A percentile compares a stretch with the other conserved stretches of the same genome.
These are phyloP conservation scores for Lenwebbia sp. DNA, from an alignment of 345 rosid species.

Conservation along the genomic window DNA sequence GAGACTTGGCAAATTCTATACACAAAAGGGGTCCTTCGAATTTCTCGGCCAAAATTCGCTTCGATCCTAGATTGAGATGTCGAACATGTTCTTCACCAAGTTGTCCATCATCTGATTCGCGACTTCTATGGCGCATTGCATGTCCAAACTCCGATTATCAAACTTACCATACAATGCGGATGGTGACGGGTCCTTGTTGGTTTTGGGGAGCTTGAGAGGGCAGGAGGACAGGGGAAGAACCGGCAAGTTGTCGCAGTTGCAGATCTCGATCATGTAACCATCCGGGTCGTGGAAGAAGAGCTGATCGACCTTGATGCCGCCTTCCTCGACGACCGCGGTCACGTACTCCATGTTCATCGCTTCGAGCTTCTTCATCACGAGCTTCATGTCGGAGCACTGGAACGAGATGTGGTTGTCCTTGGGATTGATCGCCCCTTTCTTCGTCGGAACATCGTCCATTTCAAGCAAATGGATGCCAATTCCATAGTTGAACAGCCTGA, in stretches of 20 bases:
- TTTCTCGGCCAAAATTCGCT: neutral
- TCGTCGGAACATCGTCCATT: slow-evolving; percentile 3
- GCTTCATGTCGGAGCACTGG: slow-evolving; percentile 29
- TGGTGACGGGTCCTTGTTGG: neutral
- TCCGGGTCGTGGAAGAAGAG: slow-evolving; percentile 46
- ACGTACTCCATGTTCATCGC: slow-evolving; percentile 25
- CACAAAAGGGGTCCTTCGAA: neutral
- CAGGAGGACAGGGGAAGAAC: slow-evolving; percentile 33
- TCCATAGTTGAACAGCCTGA: slow-evolving; percentile 43
- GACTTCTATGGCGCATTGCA: slow-evolving; percentile 15
- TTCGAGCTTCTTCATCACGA: slow-evolving; percentile 14
- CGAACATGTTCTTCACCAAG: slow-evolving; percentile 27
- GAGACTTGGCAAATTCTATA: neutral
- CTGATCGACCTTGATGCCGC: slow-evolving; percentile 39
- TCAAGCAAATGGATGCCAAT: slow-evolving; percentile 38
- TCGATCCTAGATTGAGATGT: slow-evolving; percentile 10
- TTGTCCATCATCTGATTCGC: slow-evolving; percentile 45
- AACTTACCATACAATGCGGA: slow-evolving; percentile 11
- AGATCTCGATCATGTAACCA: slow-evolving; percentile 29
- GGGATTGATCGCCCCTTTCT: slow-evolving; percentile 33
- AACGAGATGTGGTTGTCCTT: slow-evolving; percentile 48
- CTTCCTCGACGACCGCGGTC: slow-evolving; percentile 31
- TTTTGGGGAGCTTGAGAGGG: slow-evolving; percentile 25
- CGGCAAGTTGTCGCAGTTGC: slow-evolving; percentile 33
- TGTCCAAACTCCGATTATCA: neutral